Base-by-base conservation (phyloP, 2,329 filamentous ascomycete genomes). In the Cordyceps cateniannulata region DNA sequence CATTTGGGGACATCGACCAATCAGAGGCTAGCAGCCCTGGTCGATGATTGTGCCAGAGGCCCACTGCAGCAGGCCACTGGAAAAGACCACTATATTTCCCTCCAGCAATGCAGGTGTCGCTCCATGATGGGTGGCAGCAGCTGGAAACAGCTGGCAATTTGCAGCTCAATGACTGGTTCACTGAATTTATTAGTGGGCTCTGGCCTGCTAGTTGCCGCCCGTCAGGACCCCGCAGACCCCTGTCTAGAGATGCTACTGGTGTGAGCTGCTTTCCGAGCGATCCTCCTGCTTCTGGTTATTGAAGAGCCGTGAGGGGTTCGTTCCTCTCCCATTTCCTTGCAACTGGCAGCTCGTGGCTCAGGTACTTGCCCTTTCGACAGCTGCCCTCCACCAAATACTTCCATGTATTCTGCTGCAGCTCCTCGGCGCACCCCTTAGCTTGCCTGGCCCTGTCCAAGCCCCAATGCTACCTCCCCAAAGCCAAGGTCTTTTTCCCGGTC, bases 171-270 rank as follows among this genome's bases (percentile, higher is more conserved):
- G n/a, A 44, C 24, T 32, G 38, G 52, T 44, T 29, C 10, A 42
- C 18, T 32, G 25, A n/a, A n/a, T 20, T 50, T 16, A 29, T 45
- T 25, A 29, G 40, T 55, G 52, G 52, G 18, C 38, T 55, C 25
- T 32, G 24, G 24, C 22, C 25, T 24, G 8, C n/a, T 42, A 35
- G 56, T 59, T 59, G 56, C 56, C 56, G 56, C 56, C 56, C 56
- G 38, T 8, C 18, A 32, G 24, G 38, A 44, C 48, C 47, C 56
- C 48, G 45, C 56, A 44, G 56, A 59, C 56, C 56, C 44, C 56
- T 29, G 45, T 35, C 38, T 20, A 12, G 53, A 56, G 53, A 47
- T 56, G 27, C 25, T 35, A 51, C 56, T 59, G 56, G 47, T 45
- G 52, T 44, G 40, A 18, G 9, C n/a, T 22, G n/a, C 35, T 29